Base-by-base conservation (phyloP, 1,284 basidiomycete species). In the Sporisorium exsertum region DNA sequence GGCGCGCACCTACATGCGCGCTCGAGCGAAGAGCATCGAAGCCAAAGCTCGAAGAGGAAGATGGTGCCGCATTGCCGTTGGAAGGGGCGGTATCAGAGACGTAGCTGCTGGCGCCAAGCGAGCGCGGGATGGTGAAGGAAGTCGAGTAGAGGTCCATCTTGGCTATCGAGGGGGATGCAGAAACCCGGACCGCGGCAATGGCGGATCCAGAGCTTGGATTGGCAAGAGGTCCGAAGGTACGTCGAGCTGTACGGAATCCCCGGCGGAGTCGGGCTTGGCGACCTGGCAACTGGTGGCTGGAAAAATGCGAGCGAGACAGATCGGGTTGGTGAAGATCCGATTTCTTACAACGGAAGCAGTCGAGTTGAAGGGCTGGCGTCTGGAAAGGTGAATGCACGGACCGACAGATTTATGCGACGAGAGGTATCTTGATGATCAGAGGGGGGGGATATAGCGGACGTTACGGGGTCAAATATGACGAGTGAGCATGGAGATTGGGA, bases 141-240 rank as follows among this genome's bases (percentile, higher is more conserved):
- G 75, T 79, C 42, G 80, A 74, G 66, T 81, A 83, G 69, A 77
- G 61, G 58, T 81, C 81, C 80, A 81, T 81, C 16, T 56, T 64
- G 57, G 49, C 51, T 27, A 35, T 15, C 16, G 8, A n/a, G 15
- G 35, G n/a, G 37, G 35, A 54, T 27, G 51, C 40, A 45, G 46
- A 62, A 50, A 56, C 55, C 64, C 57, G 69, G 52, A 50, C 64
- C 69, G 53, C 69, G 37, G 51, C 7, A 24, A 3, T 12, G 8
- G 64, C 51, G 52, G 35, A 12, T 37, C 27, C 59, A 55, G 56
- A 72, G 52, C 63, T 72, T 49, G 46, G 33, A 10, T 26, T 26
- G 47, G 69, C 69, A 63, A 56, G 64, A 58, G 37, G 59, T 59
- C 58, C 56, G 15, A 33, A 35, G 4, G 47, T 57, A 60, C 55